These are phyloP conservation scores for Sphaerobolus stellatus DNA, from an alignment of 1,284 basidiomycete species.

Conservation along the genomic window DNA sequence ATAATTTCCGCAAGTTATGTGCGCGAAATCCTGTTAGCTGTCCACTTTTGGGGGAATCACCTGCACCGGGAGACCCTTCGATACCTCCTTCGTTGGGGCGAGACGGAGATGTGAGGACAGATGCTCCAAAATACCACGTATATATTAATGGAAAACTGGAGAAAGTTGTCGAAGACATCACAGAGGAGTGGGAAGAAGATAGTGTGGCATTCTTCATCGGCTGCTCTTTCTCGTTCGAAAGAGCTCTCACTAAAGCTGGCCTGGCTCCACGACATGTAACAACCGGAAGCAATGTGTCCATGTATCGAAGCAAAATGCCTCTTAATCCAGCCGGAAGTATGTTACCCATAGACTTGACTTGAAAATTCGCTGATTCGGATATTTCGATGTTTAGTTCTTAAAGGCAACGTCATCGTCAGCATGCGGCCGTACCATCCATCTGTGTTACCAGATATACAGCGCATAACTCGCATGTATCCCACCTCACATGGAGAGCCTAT, in stretches of 20 bases:
- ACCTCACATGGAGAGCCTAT: conserved; percentile 2
- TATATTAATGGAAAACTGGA: conserved; percentile 4
- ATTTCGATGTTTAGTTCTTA: not conserved
- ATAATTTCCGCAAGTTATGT: conserved; percentile 1
- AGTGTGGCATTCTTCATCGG: conserved; percentile 2
- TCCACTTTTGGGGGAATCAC: conserved; percentile 2
- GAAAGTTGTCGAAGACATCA: not conserved
- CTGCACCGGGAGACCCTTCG: not conserved
- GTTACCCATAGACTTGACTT: too few species aligned
- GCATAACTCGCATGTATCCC: not conserved
- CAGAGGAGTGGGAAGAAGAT: not conserved
- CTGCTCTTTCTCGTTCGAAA: conserved; percentile 4
- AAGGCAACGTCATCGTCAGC: not conserved
- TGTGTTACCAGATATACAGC: not conserved
- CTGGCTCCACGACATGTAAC: not conserved
- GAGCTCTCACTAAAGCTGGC: not conserved
- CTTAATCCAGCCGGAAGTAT: not conserved
- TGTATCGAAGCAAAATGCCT: not conserved
- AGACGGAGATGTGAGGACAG: not conserved
- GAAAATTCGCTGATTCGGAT: too few species aligned
- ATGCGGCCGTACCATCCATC: not conserved
- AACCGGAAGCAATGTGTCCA: not conserved
- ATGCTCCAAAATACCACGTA: not conserved
- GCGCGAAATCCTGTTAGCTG: conserved; percentile 1
- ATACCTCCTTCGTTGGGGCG: not conserved